Percentiles rank a stretch among this genome's conserved stretches.
phyloP scores from a whole-genome alignment of 441 rosid species.

The Erodium texanum region DNA sequence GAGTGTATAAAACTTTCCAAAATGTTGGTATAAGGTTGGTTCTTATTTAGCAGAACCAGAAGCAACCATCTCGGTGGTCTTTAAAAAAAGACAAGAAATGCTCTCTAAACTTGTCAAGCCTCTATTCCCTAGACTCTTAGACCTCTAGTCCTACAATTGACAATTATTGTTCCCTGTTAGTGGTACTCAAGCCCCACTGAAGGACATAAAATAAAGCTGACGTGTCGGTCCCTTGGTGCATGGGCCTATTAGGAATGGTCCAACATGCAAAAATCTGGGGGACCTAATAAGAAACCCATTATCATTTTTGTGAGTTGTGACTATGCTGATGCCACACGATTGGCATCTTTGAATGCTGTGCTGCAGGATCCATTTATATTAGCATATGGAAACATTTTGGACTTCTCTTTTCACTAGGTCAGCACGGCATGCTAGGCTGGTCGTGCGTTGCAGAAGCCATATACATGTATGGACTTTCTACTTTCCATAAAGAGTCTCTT shows the following conservation, averaged over 20 bases:
- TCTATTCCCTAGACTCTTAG: neutral
- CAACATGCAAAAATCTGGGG: neutral
- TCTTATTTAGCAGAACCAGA: neutral
- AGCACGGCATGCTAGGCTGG: slow-evolving; percentile 12
- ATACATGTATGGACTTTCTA: neutral
- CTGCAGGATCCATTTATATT: slow-evolving; percentile 6
- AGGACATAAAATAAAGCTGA: neutral
- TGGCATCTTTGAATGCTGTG: slow-evolving; percentile 36
- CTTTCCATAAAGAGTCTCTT: neutral
- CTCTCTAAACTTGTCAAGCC: neutral
- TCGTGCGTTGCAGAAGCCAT: neutral
- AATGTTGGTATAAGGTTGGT: neutral
- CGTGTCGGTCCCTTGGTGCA: neutral
- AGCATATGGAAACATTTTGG: neutral
- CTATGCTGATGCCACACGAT: slow-evolving; percentile 29
- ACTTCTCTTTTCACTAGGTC: slow-evolving; percentile 12
- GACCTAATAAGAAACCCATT: slow-evolving; percentile 15
- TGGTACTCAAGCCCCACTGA: neutral
- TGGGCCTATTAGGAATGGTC: neutral
- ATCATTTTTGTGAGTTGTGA: slow-evolving; percentile 9
- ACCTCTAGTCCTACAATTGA: neutral
- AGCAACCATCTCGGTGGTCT: neutral
- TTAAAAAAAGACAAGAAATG: neutral
- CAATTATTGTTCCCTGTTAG: neutral
- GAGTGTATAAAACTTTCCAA: neutral